Evolutionary conservation across 2,329 filamentous ascomycete genomes (phyloP), one percentile per base, ranked within the genome.

Genomic region (Trichoderma hamatum): DNA sequence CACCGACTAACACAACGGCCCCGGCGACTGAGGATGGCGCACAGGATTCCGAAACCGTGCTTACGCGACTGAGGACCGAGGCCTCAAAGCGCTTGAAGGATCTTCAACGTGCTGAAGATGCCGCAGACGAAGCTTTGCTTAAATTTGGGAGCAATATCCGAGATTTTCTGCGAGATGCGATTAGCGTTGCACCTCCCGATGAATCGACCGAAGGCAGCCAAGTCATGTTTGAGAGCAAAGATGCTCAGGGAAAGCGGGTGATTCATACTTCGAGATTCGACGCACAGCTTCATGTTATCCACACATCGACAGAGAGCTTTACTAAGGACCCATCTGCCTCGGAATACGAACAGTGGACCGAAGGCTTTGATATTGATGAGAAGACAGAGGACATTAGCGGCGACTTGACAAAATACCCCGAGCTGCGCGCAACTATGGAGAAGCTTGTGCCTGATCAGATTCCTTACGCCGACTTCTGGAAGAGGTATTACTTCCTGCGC

Each of bases 221-320:
- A 60, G 88, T 97, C 36, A 84, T 97, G 5, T 99, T 98, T 75
- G 96, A 98, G 82, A 97, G 93, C 77, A 97, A 95, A 78, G 95
- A 97, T 79, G 89, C 92, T 5, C 88, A 89, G 61, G 95, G 94
- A 30, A 97, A 96, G 84, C 87, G 96, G 67, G 93, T 98, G 19
- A 97, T 98, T 72, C 96, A 99, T 78, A 92, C 93, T 1, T 97
- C 94, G 63, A 88, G 96, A 71, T 95, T 97, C 77, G 96, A 99
- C 76, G 96, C 96, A 0, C 96, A 98, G 80, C 84, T 99, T 71
- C 95, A 99, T 77, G 94, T 97, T 39, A 94, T 99, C 70, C 96
- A 99, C 79, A 94, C 93, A 5, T 92, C 89, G 24, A 80, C 90
- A 49, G 91, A 96, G 71, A 92, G 90, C 74, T 97, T 98, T 80